Conservation (phyloP, 257 asterid genomes). For the Misopates orontium region DNA sequence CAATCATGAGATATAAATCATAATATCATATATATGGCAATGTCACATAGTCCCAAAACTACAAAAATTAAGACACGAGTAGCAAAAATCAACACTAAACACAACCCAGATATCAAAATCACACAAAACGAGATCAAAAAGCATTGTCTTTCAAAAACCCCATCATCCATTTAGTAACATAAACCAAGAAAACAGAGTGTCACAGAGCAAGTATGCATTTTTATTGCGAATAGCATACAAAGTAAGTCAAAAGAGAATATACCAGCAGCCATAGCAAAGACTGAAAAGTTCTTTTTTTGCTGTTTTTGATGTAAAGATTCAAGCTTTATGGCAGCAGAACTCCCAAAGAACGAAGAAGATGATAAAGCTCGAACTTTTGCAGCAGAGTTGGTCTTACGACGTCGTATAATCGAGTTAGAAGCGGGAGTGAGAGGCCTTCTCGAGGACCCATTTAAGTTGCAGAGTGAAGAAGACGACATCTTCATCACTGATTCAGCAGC, state of each 20-base stretch:
- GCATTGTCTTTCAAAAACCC: neutral
- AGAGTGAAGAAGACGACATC: slow-evolving; percentile 59
- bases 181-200: neutral
- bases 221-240: neutral
- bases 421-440: slow-evolving; percentile 47
- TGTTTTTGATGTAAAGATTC: slow-evolving; percentile 40
- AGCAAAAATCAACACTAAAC: too few relatives aligned
- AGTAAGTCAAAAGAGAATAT: neutral
- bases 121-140: neutral
- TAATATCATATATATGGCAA: too few relatives aligned
- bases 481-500: slow-evolving; percentile 53
- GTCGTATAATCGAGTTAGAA: slow-evolving; percentile 43
- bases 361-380: slow-evolving; percentile 45
- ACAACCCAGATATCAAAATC: slow-evolving; percentile 1
- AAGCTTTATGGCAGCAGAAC: slow-evolving; percentile 36
- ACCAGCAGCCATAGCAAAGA: slow-evolving; percentile 85
- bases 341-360: slow-evolving; percentile 65
- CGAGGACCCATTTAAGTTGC: slow-evolving; percentile 69
- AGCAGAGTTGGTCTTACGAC: slow-evolving; percentile 35
- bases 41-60: too few relatives aligned
- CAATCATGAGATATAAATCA: too few relatives aligned
- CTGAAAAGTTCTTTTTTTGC: slow-evolving; percentile 43
- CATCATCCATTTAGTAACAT: slow-evolving; percentile 12
- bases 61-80: too few relatives aligned
- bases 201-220: neutral